These are phyloP conservation scores for Sporothrix luriei DNA, from an alignment of 2,329 filamentous ascomycete species.

Conservation along the genomic window DNA sequence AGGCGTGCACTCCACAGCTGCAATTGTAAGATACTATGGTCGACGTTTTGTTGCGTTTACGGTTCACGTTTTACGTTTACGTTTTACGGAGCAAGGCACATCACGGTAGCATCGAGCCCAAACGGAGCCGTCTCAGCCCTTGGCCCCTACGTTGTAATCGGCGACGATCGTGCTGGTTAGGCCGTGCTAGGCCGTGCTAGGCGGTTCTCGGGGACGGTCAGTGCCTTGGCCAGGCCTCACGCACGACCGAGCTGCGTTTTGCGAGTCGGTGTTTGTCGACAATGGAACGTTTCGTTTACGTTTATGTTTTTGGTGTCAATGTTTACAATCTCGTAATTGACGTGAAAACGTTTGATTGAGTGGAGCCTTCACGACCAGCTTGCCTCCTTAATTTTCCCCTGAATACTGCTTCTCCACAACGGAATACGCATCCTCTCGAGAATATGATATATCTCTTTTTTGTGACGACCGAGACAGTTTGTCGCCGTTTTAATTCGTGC, in stretches of 20 bases:
- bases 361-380: conserved; percentile 1
- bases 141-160: not conserved
- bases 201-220: no score
- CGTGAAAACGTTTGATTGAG: not conserved
- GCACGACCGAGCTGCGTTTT: not conserved
- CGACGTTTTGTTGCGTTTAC: not conserved
- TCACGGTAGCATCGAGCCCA: conserved; percentile 5
- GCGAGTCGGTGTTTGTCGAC: not conserved
- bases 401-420: no score
- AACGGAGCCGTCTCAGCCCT: conserved; percentile 6
- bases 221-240: not conserved
- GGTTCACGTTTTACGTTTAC: not conserved
- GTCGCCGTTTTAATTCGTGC: no score
- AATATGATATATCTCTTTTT: no score
- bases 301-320: not conserved
- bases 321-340: not conserved
- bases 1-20: not conserved
- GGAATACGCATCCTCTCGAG: no score
- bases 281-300: conserved; percentile 18
- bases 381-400: not conserved
- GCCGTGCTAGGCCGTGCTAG: not conserved
- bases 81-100: not conserved
- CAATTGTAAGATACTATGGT: no score
- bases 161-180: not conserved
- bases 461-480: no score